Evolutionary conservation across 352 stramenopile species (phyloP).

Genomic region (Globisporangium polare): DNA sequence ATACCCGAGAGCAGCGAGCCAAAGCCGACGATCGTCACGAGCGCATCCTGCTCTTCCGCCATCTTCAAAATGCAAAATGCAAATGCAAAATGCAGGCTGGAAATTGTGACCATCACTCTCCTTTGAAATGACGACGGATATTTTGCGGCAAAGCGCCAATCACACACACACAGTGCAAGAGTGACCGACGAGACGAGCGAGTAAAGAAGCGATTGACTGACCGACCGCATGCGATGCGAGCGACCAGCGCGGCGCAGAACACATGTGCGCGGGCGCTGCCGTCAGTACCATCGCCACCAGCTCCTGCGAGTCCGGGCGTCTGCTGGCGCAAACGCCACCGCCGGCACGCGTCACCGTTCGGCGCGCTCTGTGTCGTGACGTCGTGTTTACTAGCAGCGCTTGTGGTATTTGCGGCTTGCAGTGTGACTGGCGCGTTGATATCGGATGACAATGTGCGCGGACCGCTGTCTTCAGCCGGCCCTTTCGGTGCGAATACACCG

Average conservation of each 20-base stretch:
- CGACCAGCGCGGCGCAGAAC: conserved; percentile 1
- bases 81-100: too few relatives aligned
- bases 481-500: background rate
- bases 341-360: background rate
- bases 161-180: too few relatives aligned
- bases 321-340: background rate
- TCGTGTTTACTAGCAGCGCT: background rate
- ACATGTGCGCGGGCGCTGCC: background rate
- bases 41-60: conserved; percentile 6
- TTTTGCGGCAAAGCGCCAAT: background rate
- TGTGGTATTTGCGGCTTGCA: background rate
- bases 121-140: background rate
- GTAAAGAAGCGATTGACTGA: background rate
- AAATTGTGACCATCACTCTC: conserved; percentile 4
- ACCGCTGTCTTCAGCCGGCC: background rate
- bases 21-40: conserved; percentile 88
- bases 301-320: background rate
- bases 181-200: background rate
- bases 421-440: background rate
- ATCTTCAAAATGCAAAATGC: background rate
- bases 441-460: background rate
- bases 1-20: conserved; percentile 86
- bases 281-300: background rate
- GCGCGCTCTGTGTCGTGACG: background rate
- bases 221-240: conserved; percentile 8